phyloP scores from a whole-genome alignment of 2,329 filamentous ascomycete species.

The Stachybotrys chartarum region DNA sequence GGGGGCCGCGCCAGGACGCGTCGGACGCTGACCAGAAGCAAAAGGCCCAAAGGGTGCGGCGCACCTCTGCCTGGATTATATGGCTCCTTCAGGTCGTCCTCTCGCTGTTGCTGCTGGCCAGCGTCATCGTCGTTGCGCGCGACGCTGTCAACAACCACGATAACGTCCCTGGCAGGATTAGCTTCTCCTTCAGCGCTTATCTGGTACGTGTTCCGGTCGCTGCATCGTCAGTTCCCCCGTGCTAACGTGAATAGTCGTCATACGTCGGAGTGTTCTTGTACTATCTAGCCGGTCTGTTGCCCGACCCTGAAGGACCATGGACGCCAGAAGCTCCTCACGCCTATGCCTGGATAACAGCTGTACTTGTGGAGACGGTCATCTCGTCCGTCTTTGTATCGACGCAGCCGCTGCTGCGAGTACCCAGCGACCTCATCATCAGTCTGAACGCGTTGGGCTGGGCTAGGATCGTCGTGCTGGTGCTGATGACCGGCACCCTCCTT shows the following conservation, averaged over 20 bases:
- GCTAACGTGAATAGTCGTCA: conserved; percentile 20
- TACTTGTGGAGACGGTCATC: conserved; percentile 28
- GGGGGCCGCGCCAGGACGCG: conserved; percentile 15
- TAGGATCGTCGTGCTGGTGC: conserved; percentile 21
- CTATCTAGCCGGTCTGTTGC: conserved; percentile 32
- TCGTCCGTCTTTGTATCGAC: conserved; percentile 23
- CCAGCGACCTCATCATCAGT: conserved; percentile 18
- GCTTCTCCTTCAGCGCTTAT: conserved; percentile 33
- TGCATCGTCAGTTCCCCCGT: background rate
- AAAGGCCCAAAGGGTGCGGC: conserved; percentile 16
- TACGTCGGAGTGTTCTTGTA: conserved; percentile 33
- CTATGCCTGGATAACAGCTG: conserved; percentile 27
- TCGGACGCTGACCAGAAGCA: conserved; percentile 19
- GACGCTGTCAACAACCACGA: conserved; percentile 22
- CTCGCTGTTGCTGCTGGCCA: conserved; percentile 23
- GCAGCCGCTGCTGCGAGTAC: conserved; percentile 18
- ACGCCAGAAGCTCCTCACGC: conserved; percentile 27
- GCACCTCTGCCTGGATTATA: conserved; percentile 24
- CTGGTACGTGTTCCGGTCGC: conserved; percentile 16
- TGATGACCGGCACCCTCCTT: conserved; percentile 25
- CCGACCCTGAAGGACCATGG: conserved; percentile 37
- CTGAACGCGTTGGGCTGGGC: conserved; percentile 22
- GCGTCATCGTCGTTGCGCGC: conserved; percentile 21
- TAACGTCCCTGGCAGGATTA: conserved; percentile 13
- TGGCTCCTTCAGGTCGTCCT: conserved; percentile 26